Evolutionary conservation across 495 filamentous ascomycete genomes (phyloP), one percentile per base, ranked within the genome.

Genomic region (Aspergillus sclerotiicarbonarius): DNA sequence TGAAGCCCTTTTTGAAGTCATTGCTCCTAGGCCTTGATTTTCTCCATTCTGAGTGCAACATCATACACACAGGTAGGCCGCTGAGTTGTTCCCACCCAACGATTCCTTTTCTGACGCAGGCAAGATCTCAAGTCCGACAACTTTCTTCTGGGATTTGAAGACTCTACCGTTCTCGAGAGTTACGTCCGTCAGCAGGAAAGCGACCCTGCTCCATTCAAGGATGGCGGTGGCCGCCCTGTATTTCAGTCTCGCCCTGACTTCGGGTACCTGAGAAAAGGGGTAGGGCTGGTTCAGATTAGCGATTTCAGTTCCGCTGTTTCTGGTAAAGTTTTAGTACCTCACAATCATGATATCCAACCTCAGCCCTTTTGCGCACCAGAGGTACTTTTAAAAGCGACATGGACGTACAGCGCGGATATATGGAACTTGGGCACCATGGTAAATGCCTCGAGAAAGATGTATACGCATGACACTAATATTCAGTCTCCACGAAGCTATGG

Each of bases 61-160:
- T 74, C 35, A 72, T 76, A 52, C 71, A 76, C 53, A 69, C 72
- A 51, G 72, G 25, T 25, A 25, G 25, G 5, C 25, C 5, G 2
- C 2, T 2, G 5, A 5, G 72, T 33, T 20, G 33, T 37, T 25
- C 20, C n/a, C 29, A 47, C 8, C 12, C 46, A 19, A 4, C 35
- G 41, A 15, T 18, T 16, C 15, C 21, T 37, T 46, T 10, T 55
- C 37, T 56, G 44, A 47, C 43, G n/a, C 3, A 13, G 30, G 25
- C 41, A 43, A 77, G 75, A 74, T 51, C 59, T 76, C 25, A 77
- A 74, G 57, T 44, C 67, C 25, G 69, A 74, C 49, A 77, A 77
- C 53, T 62, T 77, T 44, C 54, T 77, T 13, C 50, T 73, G 13
- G 63, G 54, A 31, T 67, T 77, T 53, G 71, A 76, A 63, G 68